Percentiles rank a stretch among this genome's conserved stretches.
phyloP scores from a whole-genome alignment of 331 rosid species.

The Rhamnella rubrinervis region DNA sequence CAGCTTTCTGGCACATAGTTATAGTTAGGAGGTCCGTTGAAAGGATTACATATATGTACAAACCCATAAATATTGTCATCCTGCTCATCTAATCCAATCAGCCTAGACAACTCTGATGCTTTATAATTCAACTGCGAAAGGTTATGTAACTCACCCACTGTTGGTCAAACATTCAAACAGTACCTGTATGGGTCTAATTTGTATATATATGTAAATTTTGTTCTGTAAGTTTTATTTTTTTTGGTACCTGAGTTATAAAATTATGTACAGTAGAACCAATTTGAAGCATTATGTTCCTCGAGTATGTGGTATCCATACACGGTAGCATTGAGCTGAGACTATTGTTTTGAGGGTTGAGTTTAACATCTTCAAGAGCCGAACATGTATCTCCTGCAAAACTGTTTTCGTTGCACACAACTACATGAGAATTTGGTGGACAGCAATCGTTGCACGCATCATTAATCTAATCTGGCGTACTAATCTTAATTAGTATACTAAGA shows the following conservation, averaged over 20 bases:
- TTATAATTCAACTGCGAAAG: conserved; percentile 59
- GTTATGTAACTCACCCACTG: not conserved
- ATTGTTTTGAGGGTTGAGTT: conserved; percentile 47
- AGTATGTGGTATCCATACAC: conserved; percentile 46
- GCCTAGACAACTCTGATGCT: conserved; percentile 34
- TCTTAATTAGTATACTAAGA: not conserved
- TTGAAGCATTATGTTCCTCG: conserved; percentile 41
- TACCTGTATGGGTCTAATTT: too few species aligned
- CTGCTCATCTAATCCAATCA: conserved; percentile 38
- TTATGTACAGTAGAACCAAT: conserved; percentile 53
- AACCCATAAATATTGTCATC: conserved; percentile 28
- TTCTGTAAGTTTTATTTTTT: not conserved
- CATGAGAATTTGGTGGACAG: not conserved
- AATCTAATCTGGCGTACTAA: not conserved
- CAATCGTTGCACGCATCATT: not conserved
- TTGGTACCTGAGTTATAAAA: conserved; percentile 48
- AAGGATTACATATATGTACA: conserved; percentile 60
- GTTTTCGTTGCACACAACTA: not conserved
- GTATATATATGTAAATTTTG: not conserved
- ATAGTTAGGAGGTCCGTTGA: conserved; percentile 48
- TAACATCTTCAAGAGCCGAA: conserved; percentile 48
- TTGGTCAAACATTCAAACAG: too few species aligned
- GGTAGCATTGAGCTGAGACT: conserved; percentile 62
- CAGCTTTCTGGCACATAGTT: conserved; percentile 47
- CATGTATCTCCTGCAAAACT: conserved; percentile 73